Conservation (phyloP, 495 filamentous ascomycete genomes). For the Tuber brumale region DNA sequence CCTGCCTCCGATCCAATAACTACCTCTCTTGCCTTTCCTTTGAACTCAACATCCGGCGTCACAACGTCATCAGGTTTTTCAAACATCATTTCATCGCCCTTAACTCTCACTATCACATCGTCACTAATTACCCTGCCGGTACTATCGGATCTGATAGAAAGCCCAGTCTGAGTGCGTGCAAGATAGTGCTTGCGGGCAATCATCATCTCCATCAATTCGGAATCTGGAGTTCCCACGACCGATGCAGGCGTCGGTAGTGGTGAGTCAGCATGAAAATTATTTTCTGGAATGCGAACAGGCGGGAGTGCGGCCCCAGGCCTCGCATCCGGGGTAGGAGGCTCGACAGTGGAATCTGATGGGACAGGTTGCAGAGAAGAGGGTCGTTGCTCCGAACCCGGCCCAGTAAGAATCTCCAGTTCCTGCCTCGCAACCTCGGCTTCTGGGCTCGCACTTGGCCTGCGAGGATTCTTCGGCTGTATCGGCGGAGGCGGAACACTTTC, state of each 20-base stretch:
- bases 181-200: slow-evolving; percentile 33
- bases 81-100: not conserved
- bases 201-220: slow-evolving; percentile 38
- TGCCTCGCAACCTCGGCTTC: slow-evolving; percentile 1
- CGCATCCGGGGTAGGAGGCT: not conserved
- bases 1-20: not conserved
- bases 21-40: not conserved
- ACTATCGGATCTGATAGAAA: slow-evolving; percentile 4
- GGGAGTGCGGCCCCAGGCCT: slow-evolving; percentile 1
- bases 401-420: slow-evolving; percentile 21
- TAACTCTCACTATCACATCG: not conserved
- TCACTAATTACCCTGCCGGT: not conserved
- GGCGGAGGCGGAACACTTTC: slow-evolving; percentile 15
- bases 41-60: not conserved
- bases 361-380: not conserved
- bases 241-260: slow-evolving; percentile 19
- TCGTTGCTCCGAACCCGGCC: not conserved
- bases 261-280: not conserved
- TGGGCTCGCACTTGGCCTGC: slow-evolving; percentile 22
- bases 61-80: not conserved
- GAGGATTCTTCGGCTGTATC: slow-evolving; percentile 19
- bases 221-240: slow-evolving; percentile 24
- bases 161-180: slow-evolving; percentile 26
- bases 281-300: slow-evolving; percentile 26
- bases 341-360: not conserved